Conservation (phyloP, 306 rosid species). For the Begonia masoniana region DNA sequence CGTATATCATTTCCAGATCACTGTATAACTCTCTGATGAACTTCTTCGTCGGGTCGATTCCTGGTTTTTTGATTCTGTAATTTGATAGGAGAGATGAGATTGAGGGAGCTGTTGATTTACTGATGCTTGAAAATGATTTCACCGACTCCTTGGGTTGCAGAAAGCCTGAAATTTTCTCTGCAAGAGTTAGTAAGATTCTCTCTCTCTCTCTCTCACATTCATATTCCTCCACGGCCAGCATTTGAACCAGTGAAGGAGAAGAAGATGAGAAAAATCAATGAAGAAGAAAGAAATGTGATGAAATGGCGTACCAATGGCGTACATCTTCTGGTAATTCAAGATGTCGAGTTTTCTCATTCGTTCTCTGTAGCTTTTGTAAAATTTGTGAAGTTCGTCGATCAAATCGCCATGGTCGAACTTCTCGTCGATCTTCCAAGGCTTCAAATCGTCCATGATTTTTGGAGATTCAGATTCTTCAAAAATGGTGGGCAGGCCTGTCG, state of each 20-base stretch:
- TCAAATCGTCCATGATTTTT: slow-evolving; percentile 59
- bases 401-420: slow-evolving; percentile 34
- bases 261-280: not conserved
- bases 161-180: slow-evolving; percentile 27
- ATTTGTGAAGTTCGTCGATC: slow-evolving; percentile 61
- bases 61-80: slow-evolving; percentile 29
- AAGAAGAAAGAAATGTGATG: not conserved
- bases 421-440: slow-evolving; percentile 95
- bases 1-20: slow-evolving; percentile 79
- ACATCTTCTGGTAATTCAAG: slow-evolving; percentile 93
- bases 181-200: not conserved
- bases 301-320: slow-evolving; percentile 66
- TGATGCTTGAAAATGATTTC: slow-evolving; percentile 32
- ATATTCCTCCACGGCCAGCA: too few species aligned
- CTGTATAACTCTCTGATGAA: slow-evolving; percentile 43
- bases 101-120: slow-evolving; percentile 23
- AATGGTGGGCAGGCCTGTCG: slow-evolving; percentile 76
- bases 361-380: slow-evolving; percentile 75
- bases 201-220: too few species aligned
- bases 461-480: slow-evolving; percentile 88
- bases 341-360: slow-evolving; percentile 91
- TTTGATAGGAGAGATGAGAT: slow-evolving; percentile 31
- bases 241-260: not conserved
- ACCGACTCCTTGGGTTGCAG: slow-evolving; percentile 70
- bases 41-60: slow-evolving; percentile 38